These are phyloP conservation scores for Phytopythium oedochilum DNA, from an alignment of 352 stramenopile genomes.

Conservation along the genomic window DNA sequence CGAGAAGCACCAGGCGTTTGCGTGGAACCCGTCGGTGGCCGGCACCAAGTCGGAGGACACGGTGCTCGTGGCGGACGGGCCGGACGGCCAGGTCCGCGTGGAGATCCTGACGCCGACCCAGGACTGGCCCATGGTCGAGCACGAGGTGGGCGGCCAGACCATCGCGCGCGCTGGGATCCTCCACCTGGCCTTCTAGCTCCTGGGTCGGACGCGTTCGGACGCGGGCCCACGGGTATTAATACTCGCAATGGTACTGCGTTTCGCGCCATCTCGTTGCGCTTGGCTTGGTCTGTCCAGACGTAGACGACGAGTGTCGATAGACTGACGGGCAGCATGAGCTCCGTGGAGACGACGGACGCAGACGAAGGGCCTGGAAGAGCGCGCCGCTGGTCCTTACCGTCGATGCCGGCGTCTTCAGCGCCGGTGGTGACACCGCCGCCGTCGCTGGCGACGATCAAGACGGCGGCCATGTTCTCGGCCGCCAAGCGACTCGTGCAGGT, in stretches of 20 bases:
- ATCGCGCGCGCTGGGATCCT: constrained; percentile 54
- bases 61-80: constrained; percentile 30
- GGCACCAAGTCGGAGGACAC: constrained; percentile 77
- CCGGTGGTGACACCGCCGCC: background rate
- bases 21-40: constrained; percentile 69
- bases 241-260: background rate
- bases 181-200: constrained; percentile 35
- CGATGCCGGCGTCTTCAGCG: background rate
- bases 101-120: constrained; percentile 56
- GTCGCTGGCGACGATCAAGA: background rate
- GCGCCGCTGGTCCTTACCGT: background rate
- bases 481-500: constrained; percentile 16
- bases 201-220: constrained; percentile 2
- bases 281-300: no score
- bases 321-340: background rate
- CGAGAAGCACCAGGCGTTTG: constrained; percentile 46
- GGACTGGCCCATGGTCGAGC: constrained; percentile 44
- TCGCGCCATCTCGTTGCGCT: no score
- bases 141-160: constrained; percentile 40
- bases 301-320: no score
- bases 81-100: constrained; percentile 19
- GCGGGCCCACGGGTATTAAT: background rate
- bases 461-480: constrained; percentile 1
- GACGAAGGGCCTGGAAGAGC: background rate
- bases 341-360: background rate